Conservation (phyloP, 495 filamentous ascomycete species). For the Penicillium roqueforti region DNA sequence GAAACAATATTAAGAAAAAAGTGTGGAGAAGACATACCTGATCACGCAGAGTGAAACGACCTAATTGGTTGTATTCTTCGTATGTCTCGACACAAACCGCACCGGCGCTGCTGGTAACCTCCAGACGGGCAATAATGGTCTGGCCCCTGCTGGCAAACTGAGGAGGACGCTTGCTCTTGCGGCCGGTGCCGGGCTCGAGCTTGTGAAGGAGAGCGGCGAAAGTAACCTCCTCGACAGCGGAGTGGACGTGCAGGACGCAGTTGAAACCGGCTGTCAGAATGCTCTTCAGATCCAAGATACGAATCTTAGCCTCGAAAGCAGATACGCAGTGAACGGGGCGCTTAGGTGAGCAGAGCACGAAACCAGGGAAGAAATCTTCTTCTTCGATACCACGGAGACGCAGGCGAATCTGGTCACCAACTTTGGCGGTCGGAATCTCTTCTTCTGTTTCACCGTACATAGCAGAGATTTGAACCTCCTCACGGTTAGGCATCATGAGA, state of each 20-base stretch:
- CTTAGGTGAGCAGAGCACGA: conserved; percentile 90
- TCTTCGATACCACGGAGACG: conserved; percentile 93
- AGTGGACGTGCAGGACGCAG: conserved; percentile 84
- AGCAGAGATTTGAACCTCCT: conserved; percentile 71
- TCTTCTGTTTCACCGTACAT: conserved; percentile 97
- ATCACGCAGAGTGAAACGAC: conserved; percentile 91
- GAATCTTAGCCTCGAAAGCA: conserved; percentile 93
- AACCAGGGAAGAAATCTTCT: conserved; percentile 95
- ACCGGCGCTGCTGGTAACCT: conserved; percentile 78
- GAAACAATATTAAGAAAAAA: conserved; percentile 14
- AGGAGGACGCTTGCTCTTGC: conserved; percentile 88
- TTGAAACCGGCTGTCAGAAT: conserved; percentile 90
- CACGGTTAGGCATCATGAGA: conserved; percentile 91
- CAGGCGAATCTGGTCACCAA: conserved; percentile 91
- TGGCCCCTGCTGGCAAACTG: conserved; percentile 89
- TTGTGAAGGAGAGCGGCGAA: conserved; percentile 85
- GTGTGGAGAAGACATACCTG: conserved; percentile 55
- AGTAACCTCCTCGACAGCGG: conserved; percentile 93
- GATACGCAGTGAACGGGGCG: conserved; percentile 86
- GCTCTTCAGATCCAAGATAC: conserved; percentile 88
- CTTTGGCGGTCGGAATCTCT: conserved; percentile 71
- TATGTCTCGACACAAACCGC: conserved; percentile 89
- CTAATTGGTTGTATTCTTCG: conserved; percentile 89
- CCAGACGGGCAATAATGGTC: conserved; percentile 87
- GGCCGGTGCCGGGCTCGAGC: conserved; percentile 90